These are phyloP conservation scores for Neocallimastix lanati DNA, from an alignment of 192 early-diverging fungal species.

Conservation along the genomic window DNA sequence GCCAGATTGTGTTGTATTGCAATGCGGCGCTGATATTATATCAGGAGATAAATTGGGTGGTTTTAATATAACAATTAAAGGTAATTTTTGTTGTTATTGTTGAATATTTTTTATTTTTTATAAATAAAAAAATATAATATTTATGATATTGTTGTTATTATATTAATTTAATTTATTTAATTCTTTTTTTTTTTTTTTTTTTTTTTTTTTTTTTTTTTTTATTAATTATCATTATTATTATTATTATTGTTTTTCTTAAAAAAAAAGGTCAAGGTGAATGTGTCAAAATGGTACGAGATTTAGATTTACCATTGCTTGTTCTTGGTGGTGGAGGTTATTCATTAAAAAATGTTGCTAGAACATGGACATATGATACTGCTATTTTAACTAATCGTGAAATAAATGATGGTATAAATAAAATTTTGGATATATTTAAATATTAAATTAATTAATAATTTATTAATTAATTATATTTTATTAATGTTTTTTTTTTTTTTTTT, in stretches of 20 bases:
- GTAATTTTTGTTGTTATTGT: not conserved
- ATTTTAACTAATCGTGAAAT: not conserved
- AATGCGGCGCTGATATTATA: conserved; percentile 91
- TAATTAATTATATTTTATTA: too few species aligned
- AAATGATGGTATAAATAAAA: not conserved
- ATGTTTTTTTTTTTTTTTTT: too few species aligned
- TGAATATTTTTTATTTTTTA: too few species aligned
- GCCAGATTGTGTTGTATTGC: conserved; percentile 77
- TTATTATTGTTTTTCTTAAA: too few species aligned
- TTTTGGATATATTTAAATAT: too few species aligned
- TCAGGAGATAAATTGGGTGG: conserved; percentile 81
- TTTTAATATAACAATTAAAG: conserved; percentile 79
- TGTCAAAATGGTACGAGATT: conserved; percentile 73
- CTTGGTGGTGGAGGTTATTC: conserved; percentile 96
- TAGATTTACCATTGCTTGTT: conserved; percentile 83
- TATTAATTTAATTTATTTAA: too few species aligned
- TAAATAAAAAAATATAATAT: too few species aligned
- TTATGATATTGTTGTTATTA: too few species aligned
- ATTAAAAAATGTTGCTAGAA: conserved; percentile 80
- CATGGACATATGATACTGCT: conserved; percentile 86
- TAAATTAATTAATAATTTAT: too few species aligned
- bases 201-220: too few species aligned
- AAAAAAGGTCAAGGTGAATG: conserved; percentile 74
- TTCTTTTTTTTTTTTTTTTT: too few species aligned
- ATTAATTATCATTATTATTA: too few species aligned